phyloP scores from a whole-genome alignment of 305 asterid genomes.

The Fraxinus paxiana region DNA sequence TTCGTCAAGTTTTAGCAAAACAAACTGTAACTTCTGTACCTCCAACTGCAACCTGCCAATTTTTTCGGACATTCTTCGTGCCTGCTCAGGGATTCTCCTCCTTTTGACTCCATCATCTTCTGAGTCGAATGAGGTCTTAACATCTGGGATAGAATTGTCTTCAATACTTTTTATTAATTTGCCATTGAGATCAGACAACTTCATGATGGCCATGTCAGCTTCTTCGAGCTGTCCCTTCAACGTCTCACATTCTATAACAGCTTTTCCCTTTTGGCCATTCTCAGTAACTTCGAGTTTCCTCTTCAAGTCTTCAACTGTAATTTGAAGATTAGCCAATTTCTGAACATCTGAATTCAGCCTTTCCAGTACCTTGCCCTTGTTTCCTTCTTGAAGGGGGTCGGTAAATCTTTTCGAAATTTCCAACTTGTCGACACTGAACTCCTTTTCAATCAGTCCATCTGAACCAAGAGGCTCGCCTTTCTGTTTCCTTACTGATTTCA shows the following conservation, averaged over 20 bases:
- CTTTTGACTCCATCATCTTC: conserved; percentile 59
- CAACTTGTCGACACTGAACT: conserved; percentile 48
- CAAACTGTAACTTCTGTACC: conserved; percentile 80
- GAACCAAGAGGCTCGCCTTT: conserved; percentile 32
- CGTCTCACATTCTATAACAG: conserved; percentile 66
- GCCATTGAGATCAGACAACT: conserved; percentile 67
- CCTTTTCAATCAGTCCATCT: conserved; percentile 37
- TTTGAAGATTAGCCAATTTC: conserved; percentile 80
- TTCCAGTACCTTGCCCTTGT: conserved; percentile 65
- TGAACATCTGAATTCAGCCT: conserved; percentile 88
- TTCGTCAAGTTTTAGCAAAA: conserved; percentile 62
- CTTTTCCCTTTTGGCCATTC: conserved; percentile 73
- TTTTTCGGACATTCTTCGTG: conserved; percentile 73
- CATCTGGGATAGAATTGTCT: conserved; percentile 39
- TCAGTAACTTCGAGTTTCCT: conserved; percentile 64
- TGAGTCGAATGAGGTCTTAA: conserved; percentile 56
- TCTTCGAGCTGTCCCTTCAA: conserved; percentile 76
- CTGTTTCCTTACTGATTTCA: conserved; percentile 50
- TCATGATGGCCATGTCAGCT: conserved; percentile 65
- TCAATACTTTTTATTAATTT: conserved; percentile 61
- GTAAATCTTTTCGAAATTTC: conserved; percentile 55
- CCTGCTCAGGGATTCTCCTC: conserved; percentile 69
- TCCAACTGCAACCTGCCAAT: conserved; percentile 89
- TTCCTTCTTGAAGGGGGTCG: conserved; percentile 58
- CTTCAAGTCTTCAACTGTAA: conserved; percentile 76